Base-by-base conservation (phyloP, 2,329 filamentous ascomycete species). In the Sporothrix humicola region DNA sequence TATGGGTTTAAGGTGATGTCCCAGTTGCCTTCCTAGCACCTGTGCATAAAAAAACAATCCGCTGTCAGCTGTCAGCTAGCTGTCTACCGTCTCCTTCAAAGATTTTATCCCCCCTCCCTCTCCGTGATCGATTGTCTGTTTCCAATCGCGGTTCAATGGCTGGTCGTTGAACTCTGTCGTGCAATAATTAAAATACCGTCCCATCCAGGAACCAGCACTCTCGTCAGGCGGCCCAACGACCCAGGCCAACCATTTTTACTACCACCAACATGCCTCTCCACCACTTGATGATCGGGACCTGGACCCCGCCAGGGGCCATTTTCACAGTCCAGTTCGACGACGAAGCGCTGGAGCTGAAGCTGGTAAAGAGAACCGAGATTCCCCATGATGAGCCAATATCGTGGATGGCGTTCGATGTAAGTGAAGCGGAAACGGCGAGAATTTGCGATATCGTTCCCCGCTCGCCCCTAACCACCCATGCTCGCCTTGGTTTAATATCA, bases 311-410 rank as follows among this genome's bases (percentile, higher is more conserved):
- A 72, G 94, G 93, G 65, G 93, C 93, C 81, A 96, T 97, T 79
- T 96, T 96, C 83, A 97, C 93, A 0, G 91, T 97, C 74, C 89
- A 91, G 75, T 97, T 97, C 80, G 93, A 97, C 83, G 93, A 95
- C 77, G 92, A 95, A 82, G 89, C 89, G 54, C 84, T 94, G 76
- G 91, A 90, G 7, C 83, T 97, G 75, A 88, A 91, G 77, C 83
- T 96, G 79, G 84, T 97, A 79, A 94, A 95, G 84, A 90, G 91
- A 78, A 96, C 93, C 0, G 89, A 90, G 74, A 96, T 97, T 73
- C 91, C 93, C 4, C 83, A 92, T 71, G 92, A 95, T 76, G 93
- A 97, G 82, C 93, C 94, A 8, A 96, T 97, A 77, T 97, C 93
- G 74, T 97, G 94, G 94, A 95, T 97, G 92, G 91, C 93, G 17